Conservation (phyloP, 495 filamentous ascomycete species). For the Aspergillus indologenus region DNA sequence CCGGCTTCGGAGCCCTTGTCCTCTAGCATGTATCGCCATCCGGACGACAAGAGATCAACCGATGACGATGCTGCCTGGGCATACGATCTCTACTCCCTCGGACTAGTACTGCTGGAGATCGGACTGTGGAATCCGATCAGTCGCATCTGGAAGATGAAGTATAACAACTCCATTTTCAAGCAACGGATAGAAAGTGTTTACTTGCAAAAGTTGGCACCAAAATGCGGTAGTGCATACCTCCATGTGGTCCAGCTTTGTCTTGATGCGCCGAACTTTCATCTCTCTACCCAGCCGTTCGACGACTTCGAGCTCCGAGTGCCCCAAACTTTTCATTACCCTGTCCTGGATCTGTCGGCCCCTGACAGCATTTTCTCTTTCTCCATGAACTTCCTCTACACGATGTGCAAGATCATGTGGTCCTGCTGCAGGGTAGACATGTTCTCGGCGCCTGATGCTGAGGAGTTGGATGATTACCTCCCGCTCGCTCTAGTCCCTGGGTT, state of each 20-base stretch:
- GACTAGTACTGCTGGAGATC: constrained; percentile 79
- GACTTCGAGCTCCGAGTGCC: constrained; percentile 43
- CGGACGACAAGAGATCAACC: constrained; percentile 63
- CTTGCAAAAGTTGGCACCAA: constrained; percentile 62
- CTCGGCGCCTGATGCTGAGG: constrained; percentile 40
- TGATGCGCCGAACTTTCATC: constrained; percentile 63
- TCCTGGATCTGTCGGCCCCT: constrained; percentile 47
- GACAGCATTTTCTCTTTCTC: constrained; percentile 47
- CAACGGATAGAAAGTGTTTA: constrained; percentile 59
- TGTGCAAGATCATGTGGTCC: constrained; percentile 44
- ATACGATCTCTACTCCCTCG: constrained; percentile 82
- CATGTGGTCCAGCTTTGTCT: constrained; percentile 78
- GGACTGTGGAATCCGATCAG: constrained; percentile 83
- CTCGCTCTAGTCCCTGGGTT: constrained; percentile 42
- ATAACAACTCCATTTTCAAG: constrained; percentile 62
- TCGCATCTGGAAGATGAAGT: constrained; percentile 64
- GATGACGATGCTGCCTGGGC: constrained; percentile 52
- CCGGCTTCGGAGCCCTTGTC: constrained; percentile 48
- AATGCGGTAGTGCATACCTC: constrained; percentile 75
- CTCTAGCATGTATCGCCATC: constrained; percentile 73
- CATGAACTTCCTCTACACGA: constrained; percentile 48
- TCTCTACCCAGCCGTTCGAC: constrained; percentile 55
- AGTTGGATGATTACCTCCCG: constrained; percentile 45
- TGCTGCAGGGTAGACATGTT: constrained; percentile 48
- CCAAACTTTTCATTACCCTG: constrained; percentile 47